phyloP scores from a whole-genome alignment of 164 flowering plant species.

The Saururus chinensis region DNA sequence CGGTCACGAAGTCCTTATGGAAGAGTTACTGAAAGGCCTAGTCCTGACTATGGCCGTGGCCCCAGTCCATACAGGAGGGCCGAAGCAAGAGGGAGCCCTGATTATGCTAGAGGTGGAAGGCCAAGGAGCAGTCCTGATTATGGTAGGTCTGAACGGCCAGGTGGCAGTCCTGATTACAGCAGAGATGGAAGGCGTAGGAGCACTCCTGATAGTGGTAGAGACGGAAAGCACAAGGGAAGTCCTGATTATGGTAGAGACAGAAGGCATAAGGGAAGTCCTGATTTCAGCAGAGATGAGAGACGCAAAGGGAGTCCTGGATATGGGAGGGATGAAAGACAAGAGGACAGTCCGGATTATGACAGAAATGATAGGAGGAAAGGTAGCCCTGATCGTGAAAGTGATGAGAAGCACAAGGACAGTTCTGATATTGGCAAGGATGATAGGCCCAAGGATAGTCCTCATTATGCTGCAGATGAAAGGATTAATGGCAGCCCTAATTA shows the following conservation, averaged over 20 bases:
- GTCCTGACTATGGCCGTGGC: constrained; percentile 19
- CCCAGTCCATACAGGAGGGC: constrained; percentile 21
- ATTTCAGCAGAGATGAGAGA: neutral
- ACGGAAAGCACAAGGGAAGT: neutral
- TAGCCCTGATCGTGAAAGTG: constrained; percentile 1
- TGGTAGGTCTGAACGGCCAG: constrained; percentile 7
- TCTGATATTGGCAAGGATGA: constrained; percentile 4
- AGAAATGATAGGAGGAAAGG: constrained; percentile 1
- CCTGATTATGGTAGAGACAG: constrained; percentile 2
- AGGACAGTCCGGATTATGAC: constrained; percentile 2
- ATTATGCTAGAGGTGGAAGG: constrained; percentile 15
- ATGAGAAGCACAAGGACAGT: constrained; percentile 3
- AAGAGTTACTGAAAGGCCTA: constrained; percentile 19
- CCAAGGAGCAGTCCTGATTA: constrained; percentile 22
- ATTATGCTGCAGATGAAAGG: constrained; percentile 10
- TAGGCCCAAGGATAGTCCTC: constrained; percentile 4
- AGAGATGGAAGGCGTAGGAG: neutral
- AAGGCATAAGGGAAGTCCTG: constrained; percentile 1
- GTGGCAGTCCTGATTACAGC: constrained; percentile 1
- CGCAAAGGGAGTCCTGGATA: constrained; percentile 5
- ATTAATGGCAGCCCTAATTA: constrained; percentile 2
- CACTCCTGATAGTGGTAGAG: constrained; percentile 1
- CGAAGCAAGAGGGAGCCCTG: constrained; percentile 1
- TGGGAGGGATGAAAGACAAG: constrained; percentile 6
- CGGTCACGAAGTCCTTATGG: constrained; percentile 26